Percentiles rank a stretch among this genome's conserved stretches.
phyloP scores from a whole-genome alignment of 2,329 filamentous ascomycete genomes.

The Aspergillaceae sp. region DNA sequence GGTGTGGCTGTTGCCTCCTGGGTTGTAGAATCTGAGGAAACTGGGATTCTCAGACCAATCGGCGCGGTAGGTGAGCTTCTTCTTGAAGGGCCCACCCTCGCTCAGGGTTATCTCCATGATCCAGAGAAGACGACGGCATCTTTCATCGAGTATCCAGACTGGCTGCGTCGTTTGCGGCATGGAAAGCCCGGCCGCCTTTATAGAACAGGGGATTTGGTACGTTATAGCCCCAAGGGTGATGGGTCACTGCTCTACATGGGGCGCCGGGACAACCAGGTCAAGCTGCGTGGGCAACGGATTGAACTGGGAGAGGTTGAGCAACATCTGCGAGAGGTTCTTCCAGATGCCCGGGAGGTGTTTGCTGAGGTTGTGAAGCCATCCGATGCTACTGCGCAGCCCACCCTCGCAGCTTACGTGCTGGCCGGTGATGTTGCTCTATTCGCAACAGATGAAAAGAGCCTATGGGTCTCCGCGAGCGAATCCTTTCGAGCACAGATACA shows the following conservation, averaged over 20 bases:
- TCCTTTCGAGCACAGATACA: not conserved
- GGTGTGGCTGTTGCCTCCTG: not conserved
- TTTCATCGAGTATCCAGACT: slow-evolving; percentile 13
- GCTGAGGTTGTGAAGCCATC: not conserved
- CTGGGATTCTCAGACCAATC: slow-evolving; percentile 10
- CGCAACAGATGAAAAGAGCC: not conserved
- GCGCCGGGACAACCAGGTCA: slow-evolving; percentile 12
- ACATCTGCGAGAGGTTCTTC: not conserved
- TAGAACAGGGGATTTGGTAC: slow-evolving; percentile 24
- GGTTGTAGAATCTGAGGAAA: slow-evolving; percentile 16
- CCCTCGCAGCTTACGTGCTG: not conserved
- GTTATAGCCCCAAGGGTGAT: slow-evolving; percentile 11
- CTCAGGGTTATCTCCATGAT: slow-evolving; percentile 27
- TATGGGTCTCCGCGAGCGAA: not conserved
- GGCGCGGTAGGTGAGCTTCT: slow-evolving; percentile 19
- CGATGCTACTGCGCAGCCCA: not conserved
- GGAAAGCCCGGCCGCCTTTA: slow-evolving; percentile 16
- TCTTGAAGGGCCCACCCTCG: slow-evolving; percentile 26
- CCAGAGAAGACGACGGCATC: slow-evolving; percentile 17
- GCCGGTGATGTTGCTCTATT: not conserved
- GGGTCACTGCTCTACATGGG: slow-evolving; percentile 2
- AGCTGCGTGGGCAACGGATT: slow-evolving; percentile 20
- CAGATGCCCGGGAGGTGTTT: not conserved
- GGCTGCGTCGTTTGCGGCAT: slow-evolving; percentile 2
- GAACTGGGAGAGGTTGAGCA: slow-evolving; percentile 22